Evolutionary conservation across 306 rosid genomes (phyloP).

Genomic region (Fagus crenata): DNA sequence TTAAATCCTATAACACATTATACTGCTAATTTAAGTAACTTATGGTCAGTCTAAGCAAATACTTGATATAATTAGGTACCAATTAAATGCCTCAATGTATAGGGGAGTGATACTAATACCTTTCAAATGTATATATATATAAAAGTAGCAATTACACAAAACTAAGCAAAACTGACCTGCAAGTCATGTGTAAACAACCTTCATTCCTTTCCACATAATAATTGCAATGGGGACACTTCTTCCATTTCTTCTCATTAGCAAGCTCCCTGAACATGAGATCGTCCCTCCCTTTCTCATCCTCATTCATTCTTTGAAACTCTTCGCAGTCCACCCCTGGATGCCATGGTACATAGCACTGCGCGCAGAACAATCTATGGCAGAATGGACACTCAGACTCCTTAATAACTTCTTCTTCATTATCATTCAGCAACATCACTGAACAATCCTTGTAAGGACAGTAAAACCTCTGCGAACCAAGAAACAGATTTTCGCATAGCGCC

Average conservation of each 20-base stretch:
- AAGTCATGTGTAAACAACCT: conserved; percentile 53
- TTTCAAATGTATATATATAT: no score
- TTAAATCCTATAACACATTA: no score
- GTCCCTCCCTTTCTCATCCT: conserved; percentile 39
- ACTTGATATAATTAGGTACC: no score
- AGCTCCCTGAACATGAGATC: conserved; percentile 50
- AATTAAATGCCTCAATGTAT: no score
- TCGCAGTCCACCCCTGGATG: conserved; percentile 48
- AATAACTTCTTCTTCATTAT: conserved; percentile 5
- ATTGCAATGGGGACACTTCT: conserved; percentile 55
- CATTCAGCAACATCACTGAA: conserved; percentile 45
- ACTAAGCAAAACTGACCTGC: conserved; percentile 46
- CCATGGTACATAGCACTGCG: conserved; percentile 60
- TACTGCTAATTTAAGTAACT: no score
- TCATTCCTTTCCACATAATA: conserved; percentile 43
- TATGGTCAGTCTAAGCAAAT: no score
- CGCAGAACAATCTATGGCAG: conserved; percentile 68
- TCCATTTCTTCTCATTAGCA: conserved; percentile 43
- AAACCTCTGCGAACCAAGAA: conserved; percentile 31
- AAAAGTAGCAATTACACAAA: no score
- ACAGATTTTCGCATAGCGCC: conserved; percentile 42
- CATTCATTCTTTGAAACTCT: conserved; percentile 38
- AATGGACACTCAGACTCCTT: conserved; percentile 49
- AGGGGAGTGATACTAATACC: no score
- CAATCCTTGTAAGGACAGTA: conserved; percentile 67